A percentile compares a stretch with the other conserved stretches of the same genome.
phyloP scores from a whole-genome alignment of 805 yeast species.

The Saccharomycopsis fodiens region DNA sequence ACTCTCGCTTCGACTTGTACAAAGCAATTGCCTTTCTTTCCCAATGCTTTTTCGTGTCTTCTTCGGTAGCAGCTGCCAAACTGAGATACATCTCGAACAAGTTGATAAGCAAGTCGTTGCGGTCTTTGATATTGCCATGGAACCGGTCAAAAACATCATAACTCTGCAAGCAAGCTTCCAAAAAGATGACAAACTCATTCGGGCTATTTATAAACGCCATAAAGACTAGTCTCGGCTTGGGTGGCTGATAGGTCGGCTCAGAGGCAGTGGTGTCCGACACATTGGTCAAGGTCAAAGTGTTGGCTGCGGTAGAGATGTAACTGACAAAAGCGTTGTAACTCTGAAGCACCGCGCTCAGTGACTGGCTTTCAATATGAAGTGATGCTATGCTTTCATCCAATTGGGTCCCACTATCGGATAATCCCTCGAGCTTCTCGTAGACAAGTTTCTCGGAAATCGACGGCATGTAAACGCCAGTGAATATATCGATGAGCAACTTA shows the following conservation, averaged over 20 bases:
- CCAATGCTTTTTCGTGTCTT: constrained; percentile 47
- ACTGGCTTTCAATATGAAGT: constrained; percentile 6
- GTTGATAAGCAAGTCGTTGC: constrained; percentile 66
- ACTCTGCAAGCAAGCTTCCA: constrained; percentile 83
- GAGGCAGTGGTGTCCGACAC: neutral
- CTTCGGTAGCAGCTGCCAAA: constrained; percentile 37
- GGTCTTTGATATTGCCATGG: constrained; percentile 45
- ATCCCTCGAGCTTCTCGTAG: constrained; percentile 12
- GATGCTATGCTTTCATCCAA: constrained; percentile 11
- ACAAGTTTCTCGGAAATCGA: constrained; percentile 20
- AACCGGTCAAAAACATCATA: constrained; percentile 70
- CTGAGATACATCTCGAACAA: constrained; percentile 75
- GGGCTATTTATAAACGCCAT: constrained; percentile 82
- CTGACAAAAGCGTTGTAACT: constrained; percentile 52
- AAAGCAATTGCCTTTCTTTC: constrained; percentile 51
- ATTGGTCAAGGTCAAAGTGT: constrained; percentile 21
- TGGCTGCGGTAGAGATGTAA: constrained; percentile 36
- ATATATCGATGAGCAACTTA: constrained; percentile 71
- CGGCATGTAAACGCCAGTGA: constrained; percentile 76
- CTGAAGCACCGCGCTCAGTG: constrained; percentile 33
- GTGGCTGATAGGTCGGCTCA: constrained; percentile 79
- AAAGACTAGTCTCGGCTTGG: constrained; percentile 80
- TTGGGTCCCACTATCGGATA: constrained; percentile 7
- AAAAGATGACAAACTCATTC: constrained; percentile 79
- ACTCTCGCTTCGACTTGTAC: constrained; percentile 37